Percentiles rank a stretch among this genome's conserved stretches.
Conservation (phyloP, 2,329 filamentous ascomycete genomes). For the Teratosphaeria viscida region DNA sequence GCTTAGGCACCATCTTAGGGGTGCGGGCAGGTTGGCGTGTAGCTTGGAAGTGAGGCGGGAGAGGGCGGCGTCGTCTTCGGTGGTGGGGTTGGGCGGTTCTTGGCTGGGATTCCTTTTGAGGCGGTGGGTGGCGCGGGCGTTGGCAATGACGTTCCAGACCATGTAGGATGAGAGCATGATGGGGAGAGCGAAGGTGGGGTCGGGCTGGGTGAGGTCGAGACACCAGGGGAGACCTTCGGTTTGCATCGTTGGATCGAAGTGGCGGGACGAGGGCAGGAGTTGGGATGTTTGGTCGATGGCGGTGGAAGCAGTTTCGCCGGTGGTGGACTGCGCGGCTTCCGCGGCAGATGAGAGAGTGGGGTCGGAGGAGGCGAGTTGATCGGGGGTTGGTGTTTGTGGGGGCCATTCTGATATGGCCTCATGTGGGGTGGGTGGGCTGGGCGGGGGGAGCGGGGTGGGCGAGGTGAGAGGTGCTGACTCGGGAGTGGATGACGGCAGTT, state of each 20-base stretch:
- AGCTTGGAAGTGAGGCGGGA: not conserved
- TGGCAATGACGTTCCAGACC: not conserved
- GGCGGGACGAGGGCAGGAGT: not conserved
- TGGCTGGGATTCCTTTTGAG: not conserved
- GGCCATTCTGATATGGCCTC: not conserved
- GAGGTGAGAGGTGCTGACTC: not conserved
- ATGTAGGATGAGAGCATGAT: slow-evolving; percentile 6
- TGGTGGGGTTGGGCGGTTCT: not conserved
- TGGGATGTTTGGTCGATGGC: not conserved
- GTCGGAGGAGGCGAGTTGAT: not conserved
- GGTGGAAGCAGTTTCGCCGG: not conserved
- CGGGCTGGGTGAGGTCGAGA: slow-evolving; percentile 4
- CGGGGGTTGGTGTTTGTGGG: not conserved
- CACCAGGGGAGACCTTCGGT: slow-evolving; percentile 6
- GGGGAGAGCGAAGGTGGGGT: slow-evolving; percentile 9
- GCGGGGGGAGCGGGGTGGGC: too few relatives aligned
- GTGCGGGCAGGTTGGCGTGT: not conserved
- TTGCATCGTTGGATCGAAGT: slow-evolving; percentile 5
- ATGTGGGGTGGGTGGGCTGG: not conserved
- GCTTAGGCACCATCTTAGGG: not conserved
- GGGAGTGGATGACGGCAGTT: too few relatives aligned
- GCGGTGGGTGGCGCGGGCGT: not conserved
- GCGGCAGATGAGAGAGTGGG: not conserved
- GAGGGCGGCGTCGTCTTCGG: not conserved
- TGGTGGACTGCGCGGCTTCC: not conserved